phyloP scores from a whole-genome alignment of 345 rosid genomes.

The Populus simonii region DNA sequence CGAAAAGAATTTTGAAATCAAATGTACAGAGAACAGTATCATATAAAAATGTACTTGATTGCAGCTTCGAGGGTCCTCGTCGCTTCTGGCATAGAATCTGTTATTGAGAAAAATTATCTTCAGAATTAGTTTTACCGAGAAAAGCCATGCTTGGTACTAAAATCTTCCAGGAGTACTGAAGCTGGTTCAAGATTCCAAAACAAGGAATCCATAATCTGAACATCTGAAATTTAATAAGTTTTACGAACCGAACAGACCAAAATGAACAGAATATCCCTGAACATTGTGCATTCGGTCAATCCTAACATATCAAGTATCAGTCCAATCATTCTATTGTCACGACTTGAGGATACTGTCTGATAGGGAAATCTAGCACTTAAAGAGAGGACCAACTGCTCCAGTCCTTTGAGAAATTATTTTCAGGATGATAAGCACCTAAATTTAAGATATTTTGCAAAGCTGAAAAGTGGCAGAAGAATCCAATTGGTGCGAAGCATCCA shows the following conservation, averaged over 20 bases:
- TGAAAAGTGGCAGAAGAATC: background rate
- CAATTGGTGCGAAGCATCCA: background rate
- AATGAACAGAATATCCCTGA: background rate
- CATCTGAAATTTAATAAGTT: too few relatives aligned
- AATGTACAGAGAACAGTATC: background rate
- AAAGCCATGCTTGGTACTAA: background rate
- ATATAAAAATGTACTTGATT: slow-evolving; percentile 43
- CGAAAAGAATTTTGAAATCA: background rate
- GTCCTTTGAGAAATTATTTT: background rate
- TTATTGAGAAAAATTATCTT: background rate
- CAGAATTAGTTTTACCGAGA: background rate
- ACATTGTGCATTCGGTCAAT: background rate
- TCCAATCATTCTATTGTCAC: too few relatives aligned
- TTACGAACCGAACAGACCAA: too few relatives aligned
- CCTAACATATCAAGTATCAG: background rate
- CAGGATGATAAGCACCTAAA: background rate
- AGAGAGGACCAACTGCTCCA: background rate
- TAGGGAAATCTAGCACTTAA: background rate
- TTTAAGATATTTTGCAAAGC: background rate
- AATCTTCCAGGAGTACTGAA: background rate
- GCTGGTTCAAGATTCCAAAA: background rate
- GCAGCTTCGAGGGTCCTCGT: slow-evolving; percentile 58
- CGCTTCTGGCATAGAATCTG: slow-evolving; percentile 62
- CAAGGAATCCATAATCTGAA: background rate
- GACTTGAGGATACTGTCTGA: too few relatives aligned